Percentiles rank a stretch among this genome's conserved stretches.
These are phyloP conservation scores for Prunus fruticosa DNA, from an alignment of 306 rosid species.

Conservation along the genomic window DNA sequence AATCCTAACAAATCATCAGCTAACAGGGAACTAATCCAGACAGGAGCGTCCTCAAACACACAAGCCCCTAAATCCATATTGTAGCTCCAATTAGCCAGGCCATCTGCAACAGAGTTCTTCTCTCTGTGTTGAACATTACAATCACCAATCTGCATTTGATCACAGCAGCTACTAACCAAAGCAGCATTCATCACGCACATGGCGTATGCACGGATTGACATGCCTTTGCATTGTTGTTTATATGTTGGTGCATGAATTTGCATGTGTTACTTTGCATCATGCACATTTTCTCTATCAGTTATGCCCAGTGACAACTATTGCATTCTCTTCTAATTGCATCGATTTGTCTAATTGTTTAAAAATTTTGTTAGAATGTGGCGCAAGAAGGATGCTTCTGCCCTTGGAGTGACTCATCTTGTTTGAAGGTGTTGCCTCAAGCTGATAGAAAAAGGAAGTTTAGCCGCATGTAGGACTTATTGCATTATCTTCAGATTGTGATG, in stretches of 20 bases:
- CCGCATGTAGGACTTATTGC: slow-evolving; percentile 8
- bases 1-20: no score
- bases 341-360: slow-evolving; percentile 16
- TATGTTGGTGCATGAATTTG: neutral
- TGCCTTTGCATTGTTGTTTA: neutral
- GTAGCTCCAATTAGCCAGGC: no score
- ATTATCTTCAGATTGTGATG: neutral
- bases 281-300: neutral
- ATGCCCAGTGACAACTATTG: neutral
- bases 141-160: no score
- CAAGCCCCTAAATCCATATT: no score
- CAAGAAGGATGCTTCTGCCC: slow-evolving; percentile 48
- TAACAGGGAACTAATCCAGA: no score
- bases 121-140: no score
- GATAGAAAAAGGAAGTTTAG: neutral
- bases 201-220: neutral
- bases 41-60: no score
- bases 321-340: neutral
- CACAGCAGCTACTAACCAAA: no score
- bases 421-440: slow-evolving; percentile 20
- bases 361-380: slow-evolving; percentile 42
- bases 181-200: neutral
- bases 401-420: slow-evolving; percentile 54
- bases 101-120: no score
- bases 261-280: neutral